phyloP scores from a whole-genome alignment of 1,139 yeast genomes.

The Hansenula anomala region DNA sequence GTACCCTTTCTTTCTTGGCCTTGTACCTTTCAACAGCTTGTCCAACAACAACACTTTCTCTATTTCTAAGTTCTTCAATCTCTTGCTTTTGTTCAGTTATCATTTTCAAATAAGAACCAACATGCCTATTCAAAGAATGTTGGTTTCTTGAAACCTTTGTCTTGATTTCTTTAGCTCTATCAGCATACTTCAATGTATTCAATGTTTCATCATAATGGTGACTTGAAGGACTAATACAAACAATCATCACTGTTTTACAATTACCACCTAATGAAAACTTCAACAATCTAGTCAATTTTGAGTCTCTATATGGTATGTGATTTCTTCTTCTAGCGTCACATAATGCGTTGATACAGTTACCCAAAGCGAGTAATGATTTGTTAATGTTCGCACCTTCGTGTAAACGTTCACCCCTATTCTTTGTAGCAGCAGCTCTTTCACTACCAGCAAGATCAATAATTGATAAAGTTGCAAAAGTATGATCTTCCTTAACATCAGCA shows the following conservation, averaged over 20 bases:
- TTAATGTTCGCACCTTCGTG: conserved; percentile 93
- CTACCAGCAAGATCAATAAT: conserved; percentile 93
- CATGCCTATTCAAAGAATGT: conserved; percentile 77
- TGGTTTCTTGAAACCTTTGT: conserved; percentile 75
- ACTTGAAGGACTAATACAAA: conserved; percentile 83
- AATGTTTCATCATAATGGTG: conserved; percentile 88
- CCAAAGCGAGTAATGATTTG: conserved; percentile 79
- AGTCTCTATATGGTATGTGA: conserved; percentile 89
- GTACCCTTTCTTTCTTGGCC: conserved; percentile 31
- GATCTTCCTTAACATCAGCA: conserved; percentile 61
- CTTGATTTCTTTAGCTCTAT: conserved; percentile 85
- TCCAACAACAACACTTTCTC: conserved; percentile 45
- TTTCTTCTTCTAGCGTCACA: conserved; percentile 65
- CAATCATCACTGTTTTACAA: conserved; percentile 94
- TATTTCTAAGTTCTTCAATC: conserved; percentile 59
- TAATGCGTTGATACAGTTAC: conserved; percentile 89
- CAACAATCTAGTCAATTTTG: conserved; percentile 77
- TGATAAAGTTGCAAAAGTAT: conserved; percentile 73
- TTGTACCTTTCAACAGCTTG: conserved; percentile 30
- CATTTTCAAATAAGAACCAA: conserved; percentile 81
- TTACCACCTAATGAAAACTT: conserved; percentile 93
- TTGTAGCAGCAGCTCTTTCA: conserved; percentile 89
- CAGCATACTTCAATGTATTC: conserved; percentile 85
- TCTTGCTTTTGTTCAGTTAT: conserved; percentile 79
- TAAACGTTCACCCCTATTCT: conserved; percentile 72